Conservation (phyloP, 495 filamentous ascomycete genomes). For the Acidiella bohemica region DNA sequence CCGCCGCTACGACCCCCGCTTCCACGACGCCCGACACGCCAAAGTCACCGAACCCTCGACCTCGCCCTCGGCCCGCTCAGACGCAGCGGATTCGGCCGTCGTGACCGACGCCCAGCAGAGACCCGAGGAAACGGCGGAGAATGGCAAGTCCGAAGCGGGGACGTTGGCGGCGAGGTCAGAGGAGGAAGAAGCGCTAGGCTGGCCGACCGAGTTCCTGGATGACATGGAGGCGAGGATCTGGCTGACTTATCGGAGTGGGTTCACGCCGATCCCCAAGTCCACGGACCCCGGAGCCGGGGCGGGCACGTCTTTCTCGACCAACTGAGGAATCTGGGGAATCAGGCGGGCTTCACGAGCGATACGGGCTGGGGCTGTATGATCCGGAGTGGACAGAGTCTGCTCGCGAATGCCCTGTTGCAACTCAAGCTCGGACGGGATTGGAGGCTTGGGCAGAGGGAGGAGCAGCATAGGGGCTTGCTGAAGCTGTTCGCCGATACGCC, state of each 20-base stretch:
- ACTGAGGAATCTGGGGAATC: conserved; percentile 65
- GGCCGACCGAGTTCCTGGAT: conserved; percentile 75
- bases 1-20: conserved; percentile 46
- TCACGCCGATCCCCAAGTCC: conserved; percentile 67
- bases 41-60: conserved; percentile 6
- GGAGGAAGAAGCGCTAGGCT: conserved; percentile 38
- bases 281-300: conserved; percentile 52
- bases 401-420: conserved; percentile 70
- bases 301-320: conserved; percentile 75
- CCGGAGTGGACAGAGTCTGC: conserved; percentile 79
- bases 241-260: conserved; percentile 92
- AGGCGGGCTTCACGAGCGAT: conserved; percentile 79
- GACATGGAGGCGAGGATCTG: conserved; percentile 91
- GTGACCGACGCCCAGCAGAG: conserved; percentile 9
- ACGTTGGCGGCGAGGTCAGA: conserved; percentile 5
- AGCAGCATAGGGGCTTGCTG: conserved; percentile 60
- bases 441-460: conserved; percentile 46
- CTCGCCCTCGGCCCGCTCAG: conserved; percentile 14
- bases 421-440: conserved; percentile 79
- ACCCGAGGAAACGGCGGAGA: conserved; percentile 10
- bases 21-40: conserved; percentile 13
- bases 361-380: conserved; percentile 99
- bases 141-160: conserved; percentile 1
- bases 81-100: conserved; percentile 18
- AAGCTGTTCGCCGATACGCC: conserved; percentile 80